Percentiles rank a stretch among this genome's conserved stretches.
phyloP scores from a whole-genome alignment of 2,329 filamentous ascomycete genomes.

The Nigrospora osmanthi region DNA sequence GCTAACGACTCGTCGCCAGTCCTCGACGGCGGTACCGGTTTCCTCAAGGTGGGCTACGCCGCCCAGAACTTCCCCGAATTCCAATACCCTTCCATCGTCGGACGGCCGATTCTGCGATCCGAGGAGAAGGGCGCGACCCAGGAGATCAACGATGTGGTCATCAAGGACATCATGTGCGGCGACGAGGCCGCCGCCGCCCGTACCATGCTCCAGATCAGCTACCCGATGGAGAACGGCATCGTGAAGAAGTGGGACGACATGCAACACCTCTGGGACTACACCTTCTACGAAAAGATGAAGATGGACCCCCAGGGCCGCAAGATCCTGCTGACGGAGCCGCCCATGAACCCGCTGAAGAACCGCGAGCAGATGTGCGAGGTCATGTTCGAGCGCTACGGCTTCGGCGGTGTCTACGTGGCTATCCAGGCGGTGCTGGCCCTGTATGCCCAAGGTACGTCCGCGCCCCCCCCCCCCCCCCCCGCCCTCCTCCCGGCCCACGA shows the following conservation, averaged over 20 bases:
- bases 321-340: constrained; percentile 94
- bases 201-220: constrained; percentile 97
- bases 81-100: constrained; percentile 97
- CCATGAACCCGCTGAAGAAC: constrained; percentile 96
- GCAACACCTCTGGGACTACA: constrained; percentile 99
- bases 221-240: constrained; percentile 99
- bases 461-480: background rate
- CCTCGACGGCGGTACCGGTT: constrained; percentile 98
- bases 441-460: constrained; percentile 77
- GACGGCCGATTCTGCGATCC: constrained; percentile 91
- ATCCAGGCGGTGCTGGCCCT: constrained; percentile 95
- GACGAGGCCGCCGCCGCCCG: constrained; percentile 94
- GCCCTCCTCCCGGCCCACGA: too few relatives aligned
- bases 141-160: constrained; percentile 50
- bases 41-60: constrained; percentile 98
- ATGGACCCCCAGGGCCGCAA: constrained; percentile 87
- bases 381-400: constrained; percentile 97
- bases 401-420: constrained; percentile 94
- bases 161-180: constrained; percentile 99
- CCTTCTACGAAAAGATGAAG: constrained; percentile 95
- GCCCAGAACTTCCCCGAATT: constrained; percentile 99
- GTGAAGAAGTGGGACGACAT: constrained; percentile 99
- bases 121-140: constrained; percentile 64
- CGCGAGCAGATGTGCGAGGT: constrained; percentile 97
- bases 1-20: constrained; percentile 47